Conservation (phyloP, 306 rosid species). For the Calophaca sinica region DNA sequence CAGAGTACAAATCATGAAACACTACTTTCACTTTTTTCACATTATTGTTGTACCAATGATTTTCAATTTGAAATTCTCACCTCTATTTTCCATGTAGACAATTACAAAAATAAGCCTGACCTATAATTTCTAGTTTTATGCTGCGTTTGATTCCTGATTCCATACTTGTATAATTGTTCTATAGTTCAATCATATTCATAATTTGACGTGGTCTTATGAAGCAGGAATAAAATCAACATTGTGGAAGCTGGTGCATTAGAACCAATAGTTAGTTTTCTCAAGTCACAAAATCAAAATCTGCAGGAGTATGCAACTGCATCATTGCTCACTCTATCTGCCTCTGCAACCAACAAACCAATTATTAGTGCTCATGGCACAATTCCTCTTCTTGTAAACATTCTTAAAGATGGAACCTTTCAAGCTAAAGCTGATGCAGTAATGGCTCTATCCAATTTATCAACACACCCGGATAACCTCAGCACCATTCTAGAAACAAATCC, state of each 20-base stretch:
- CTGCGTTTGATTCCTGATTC: not conserved
- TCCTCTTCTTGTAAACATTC: conserved; percentile 79
- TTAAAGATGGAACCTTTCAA: conserved; percentile 74
- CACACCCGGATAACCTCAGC: conserved; percentile 60
- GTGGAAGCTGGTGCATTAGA: conserved; percentile 91
- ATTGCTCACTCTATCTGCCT: conserved; percentile 83
- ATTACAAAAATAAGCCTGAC: not conserved
- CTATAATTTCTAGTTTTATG: not conserved
- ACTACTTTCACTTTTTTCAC: not conserved
- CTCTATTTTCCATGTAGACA: not conserved
- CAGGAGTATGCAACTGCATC: conserved; percentile 86
- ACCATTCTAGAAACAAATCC: conserved; percentile 67
- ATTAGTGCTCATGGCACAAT: conserved; percentile 72
- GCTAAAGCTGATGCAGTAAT: conserved; percentile 79
- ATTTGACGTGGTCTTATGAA: conserved; percentile 23
- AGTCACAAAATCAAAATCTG: conserved; percentile 62
- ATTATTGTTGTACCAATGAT: not conserved
- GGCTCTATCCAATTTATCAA: conserved; percentile 90
- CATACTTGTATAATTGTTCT: no score
- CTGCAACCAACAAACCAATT: conserved; percentile 75
- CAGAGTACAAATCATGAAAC: not conserved
- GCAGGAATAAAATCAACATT: conserved; percentile 88
- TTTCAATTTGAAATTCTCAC: conserved; percentile 7
- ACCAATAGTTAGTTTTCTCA: conserved; percentile 74
- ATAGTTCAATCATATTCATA: conserved; percentile 21